phyloP scores from a whole-genome alignment of 371 early-diverging fungal genomes.

The Lichtheimia corymbifera region DNA sequence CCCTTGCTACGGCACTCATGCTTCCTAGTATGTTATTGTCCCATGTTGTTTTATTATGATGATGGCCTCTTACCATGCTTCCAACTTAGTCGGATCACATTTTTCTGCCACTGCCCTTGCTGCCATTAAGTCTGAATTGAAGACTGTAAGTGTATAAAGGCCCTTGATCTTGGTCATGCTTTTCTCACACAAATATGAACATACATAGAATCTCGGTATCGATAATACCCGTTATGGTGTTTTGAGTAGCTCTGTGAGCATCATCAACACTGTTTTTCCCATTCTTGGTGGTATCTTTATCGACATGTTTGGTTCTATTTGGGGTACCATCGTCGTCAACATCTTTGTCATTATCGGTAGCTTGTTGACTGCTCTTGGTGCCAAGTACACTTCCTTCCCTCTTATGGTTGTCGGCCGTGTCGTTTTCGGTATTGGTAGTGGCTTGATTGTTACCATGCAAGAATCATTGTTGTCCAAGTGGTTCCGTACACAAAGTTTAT shows the following conservation, averaged over 20 bases:
- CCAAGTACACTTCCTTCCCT: constrained; percentile 38
- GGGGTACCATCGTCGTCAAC: constrained; percentile 50
- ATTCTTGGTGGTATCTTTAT: constrained; percentile 53
- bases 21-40: constrained; percentile 18
- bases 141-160: background rate
- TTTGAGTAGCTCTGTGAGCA: constrained; percentile 45
- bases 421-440: constrained; percentile 57
- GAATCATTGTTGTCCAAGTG: constrained; percentile 60
- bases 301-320: constrained; percentile 52
- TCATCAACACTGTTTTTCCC: constrained; percentile 59
- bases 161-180: constrained; percentile 1
- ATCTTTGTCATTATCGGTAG: constrained; percentile 46
- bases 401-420: constrained; percentile 54
- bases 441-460: constrained; percentile 60
- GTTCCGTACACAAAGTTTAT: constrained; percentile 48
- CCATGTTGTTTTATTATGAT: background rate
- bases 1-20: constrained; percentile 26
- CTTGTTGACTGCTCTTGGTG: constrained; percentile 48
- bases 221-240: constrained; percentile 59
- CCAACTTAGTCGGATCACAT: constrained; percentile 29
- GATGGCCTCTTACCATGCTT: too few species aligned
- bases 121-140: constrained; percentile 30
- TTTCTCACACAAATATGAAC: background rate
- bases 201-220: constrained; percentile 32
- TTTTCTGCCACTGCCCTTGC: constrained; percentile 31